Percentiles rank a stretch among this genome's conserved stretches.
Conservation (phyloP, 495 filamentous ascomycete genomes). For the Aspergillus biplanus region DNA sequence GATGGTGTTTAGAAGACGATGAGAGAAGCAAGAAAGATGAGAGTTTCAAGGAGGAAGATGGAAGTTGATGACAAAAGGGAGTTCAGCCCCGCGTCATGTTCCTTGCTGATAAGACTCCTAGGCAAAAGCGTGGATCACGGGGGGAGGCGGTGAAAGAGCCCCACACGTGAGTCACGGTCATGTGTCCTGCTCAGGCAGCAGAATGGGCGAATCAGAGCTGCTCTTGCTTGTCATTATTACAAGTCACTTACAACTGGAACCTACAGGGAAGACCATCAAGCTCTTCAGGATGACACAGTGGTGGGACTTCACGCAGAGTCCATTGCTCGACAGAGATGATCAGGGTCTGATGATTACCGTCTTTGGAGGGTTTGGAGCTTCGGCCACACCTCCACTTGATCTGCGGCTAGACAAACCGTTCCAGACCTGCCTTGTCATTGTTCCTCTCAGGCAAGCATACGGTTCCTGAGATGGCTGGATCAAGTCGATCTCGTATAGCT, state of each 20-base stretch:
- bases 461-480: background rate
- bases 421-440: background rate
- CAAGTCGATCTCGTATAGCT: background rate
- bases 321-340: background rate
- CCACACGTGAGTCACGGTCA: constrained; percentile 34
- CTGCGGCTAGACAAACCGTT: constrained; percentile 22
- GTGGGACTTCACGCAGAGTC: constrained; percentile 12
- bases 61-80: constrained; percentile 28
- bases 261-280: background rate
- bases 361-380: background rate
- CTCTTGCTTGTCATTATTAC: background rate
- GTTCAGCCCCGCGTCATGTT: constrained; percentile 37
- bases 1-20: constrained; percentile 21
- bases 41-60: constrained; percentile 18
- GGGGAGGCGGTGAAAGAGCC: constrained; percentile 40
- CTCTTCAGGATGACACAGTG: background rate
- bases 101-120: constrained; percentile 29
- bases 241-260: background rate
- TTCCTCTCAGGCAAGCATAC: background rate
- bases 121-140: constrained; percentile 32
- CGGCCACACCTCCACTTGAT: constrained; percentile 28
- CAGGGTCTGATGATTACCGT: constrained; percentile 20
- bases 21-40: constrained; percentile 11
- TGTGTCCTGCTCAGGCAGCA: constrained; percentile 12
- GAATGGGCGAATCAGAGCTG: constrained; percentile 2